A percentile compares a stretch with the other conserved stretches of the same genome.
Conservation (phyloP, 495 filamentous ascomycete genomes). For the Podospora pseudopauciseta region DNA sequence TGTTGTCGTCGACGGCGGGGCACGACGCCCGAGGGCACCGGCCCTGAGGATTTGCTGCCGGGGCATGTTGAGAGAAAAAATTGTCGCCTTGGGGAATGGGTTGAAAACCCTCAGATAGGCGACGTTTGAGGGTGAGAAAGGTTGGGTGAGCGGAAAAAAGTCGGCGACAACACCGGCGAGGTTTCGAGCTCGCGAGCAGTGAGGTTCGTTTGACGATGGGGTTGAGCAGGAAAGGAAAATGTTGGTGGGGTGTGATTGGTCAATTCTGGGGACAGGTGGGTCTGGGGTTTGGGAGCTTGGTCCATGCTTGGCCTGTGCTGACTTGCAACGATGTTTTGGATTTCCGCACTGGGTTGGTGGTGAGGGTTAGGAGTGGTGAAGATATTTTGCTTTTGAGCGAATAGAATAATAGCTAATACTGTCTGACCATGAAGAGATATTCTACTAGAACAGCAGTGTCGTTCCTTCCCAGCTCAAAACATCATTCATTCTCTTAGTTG, state of each 20-base stretch:
- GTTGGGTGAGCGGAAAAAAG: neutral
- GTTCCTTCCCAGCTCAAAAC: no score
- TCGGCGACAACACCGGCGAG: neutral
- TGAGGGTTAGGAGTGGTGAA: neutral
- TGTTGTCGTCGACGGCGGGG: constrained; percentile 12
- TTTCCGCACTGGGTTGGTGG: neutral
- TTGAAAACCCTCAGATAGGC: constrained; percentile 4
- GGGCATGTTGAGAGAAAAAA: constrained; percentile 21
- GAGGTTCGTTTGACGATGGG: neutral
- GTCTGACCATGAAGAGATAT: no score
- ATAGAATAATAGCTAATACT: no score
- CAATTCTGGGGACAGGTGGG: constrained; percentile 10
- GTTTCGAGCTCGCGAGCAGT: neutral
- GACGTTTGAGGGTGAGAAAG: neutral
- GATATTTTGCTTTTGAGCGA: neutral
- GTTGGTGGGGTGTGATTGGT: constrained; percentile 22
- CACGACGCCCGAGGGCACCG: constrained; percentile 27
- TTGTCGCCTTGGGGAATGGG: constrained; percentile 7
- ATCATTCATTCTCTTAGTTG: no score
- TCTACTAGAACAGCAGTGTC: no score
- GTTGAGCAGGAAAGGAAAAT: constrained; percentile 17
- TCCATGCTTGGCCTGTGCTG: neutral
- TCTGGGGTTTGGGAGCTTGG: neutral
- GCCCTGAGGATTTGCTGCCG: constrained; percentile 23
- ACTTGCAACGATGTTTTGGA: neutral